These are phyloP conservation scores for Boletus huronensis DNA, from an alignment of 768 basidiomycete genomes.

Conservation along the genomic window DNA sequence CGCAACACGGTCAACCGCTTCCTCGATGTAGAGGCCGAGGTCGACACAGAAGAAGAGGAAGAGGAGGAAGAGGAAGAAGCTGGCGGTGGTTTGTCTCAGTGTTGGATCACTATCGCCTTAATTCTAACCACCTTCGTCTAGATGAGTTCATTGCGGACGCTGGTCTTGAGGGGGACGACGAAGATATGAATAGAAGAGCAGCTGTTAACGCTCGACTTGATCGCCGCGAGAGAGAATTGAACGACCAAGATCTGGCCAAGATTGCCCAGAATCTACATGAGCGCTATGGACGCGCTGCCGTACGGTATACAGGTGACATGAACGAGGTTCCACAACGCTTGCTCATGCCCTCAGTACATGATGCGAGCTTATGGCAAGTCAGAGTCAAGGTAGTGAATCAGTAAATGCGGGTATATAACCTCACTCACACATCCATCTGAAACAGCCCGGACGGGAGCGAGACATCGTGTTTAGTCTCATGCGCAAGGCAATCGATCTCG, in stretches of 20 bases:
- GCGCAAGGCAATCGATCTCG: slow-evolving; percentile 85
- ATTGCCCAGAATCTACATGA: slow-evolving; percentile 80
- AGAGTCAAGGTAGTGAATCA: slow-evolving; percentile 70
- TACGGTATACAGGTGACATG: slow-evolving; percentile 86
- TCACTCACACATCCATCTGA: slow-evolving; percentile 1
- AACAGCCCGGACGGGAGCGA: slow-evolving; percentile 84
- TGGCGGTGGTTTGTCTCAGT: slow-evolving; percentile 42
- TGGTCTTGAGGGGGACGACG: slow-evolving; percentile 65
- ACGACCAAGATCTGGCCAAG: slow-evolving; percentile 76
- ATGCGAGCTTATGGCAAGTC: slow-evolving; percentile 94
- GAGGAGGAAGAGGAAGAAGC: slow-evolving; percentile 83
- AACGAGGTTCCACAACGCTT: slow-evolving; percentile 90
- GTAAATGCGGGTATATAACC: not conserved
- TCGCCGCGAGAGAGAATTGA: slow-evolving; percentile 65
- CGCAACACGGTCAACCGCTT: slow-evolving; percentile 69
- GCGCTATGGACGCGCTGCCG: slow-evolving; percentile 67
- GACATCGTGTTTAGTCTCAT: slow-evolving; percentile 93
- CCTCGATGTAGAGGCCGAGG: slow-evolving; percentile 94
- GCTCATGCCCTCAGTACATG: slow-evolving; percentile 95
- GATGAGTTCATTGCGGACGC: slow-evolving; percentile 68
- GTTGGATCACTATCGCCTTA: not conserved
- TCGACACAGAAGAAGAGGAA: slow-evolving; percentile 96
- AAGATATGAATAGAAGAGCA: slow-evolving; percentile 45
- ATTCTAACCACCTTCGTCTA: slow-evolving; percentile 27
- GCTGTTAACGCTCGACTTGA: slow-evolving; percentile 68